Base-by-base conservation (phyloP, 1,284 basidiomycete genomes). In the Trametes polyzona region DNA sequence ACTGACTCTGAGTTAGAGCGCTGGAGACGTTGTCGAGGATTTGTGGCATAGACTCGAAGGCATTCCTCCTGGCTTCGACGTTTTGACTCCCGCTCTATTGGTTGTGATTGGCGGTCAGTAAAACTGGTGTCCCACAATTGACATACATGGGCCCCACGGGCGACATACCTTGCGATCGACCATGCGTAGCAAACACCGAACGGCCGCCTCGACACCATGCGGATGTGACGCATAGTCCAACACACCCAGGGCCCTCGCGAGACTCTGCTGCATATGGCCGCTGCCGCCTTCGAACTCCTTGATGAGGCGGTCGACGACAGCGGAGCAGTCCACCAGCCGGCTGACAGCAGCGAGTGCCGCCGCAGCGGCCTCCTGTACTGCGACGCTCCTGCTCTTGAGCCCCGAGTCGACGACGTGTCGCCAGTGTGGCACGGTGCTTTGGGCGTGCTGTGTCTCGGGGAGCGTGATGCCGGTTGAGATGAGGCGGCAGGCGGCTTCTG, bases 301-400 rank as follows among this genome's bases (percentile, higher is more conserved):
- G 55, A 93, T 86, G 69, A 92, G 78, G 68, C 88, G 91, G 65
- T 79, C 74, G 17, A 93, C 77, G 53, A 86, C 78, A 23, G 69
- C 64, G 7, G 83, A 79, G 61, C 87, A 89, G 65, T 92, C 86
- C 26, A 81, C 77, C 1, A 92, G 76, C 40, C 73, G 74, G 70
- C 93, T 96, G 56, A 93, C 76, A 7, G 78, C 70, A 6, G 79
- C 77, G 74, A 95, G 73, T 29, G 90, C 86, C 36, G 70, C 69
- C 26, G 92, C 83, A 47, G 88, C 87, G 3, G 88, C 86, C 60
- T 88, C 83, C 72, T 97, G 96, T 0, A 92, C 91, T 17, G 74
- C 67, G 2, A 73, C 69, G 55, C 80, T 85, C 55, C 84, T 80
- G 62, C 92, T 86, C 68, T 88, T 90, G 52, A 95, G 76, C 1